Percentiles rank a stretch among this genome's conserved stretches.
These are phyloP conservation scores for Aspergillus leporis DNA, from an alignment of 495 filamentous ascomycete species.

Conservation along the genomic window DNA sequence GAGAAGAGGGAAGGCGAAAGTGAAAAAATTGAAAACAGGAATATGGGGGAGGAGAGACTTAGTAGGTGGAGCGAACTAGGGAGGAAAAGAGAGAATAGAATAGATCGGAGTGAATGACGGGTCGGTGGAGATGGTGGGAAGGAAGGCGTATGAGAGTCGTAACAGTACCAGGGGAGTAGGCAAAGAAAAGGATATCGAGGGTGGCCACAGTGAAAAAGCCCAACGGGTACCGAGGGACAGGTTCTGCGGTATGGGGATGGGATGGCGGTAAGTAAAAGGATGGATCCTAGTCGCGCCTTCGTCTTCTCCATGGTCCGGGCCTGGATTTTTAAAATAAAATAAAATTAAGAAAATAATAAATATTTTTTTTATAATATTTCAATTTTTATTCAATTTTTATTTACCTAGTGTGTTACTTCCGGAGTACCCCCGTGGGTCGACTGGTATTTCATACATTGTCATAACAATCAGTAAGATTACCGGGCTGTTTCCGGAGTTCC, in stretches of 20 bases:
- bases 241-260: constrained; percentile 16
- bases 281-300: constrained; percentile 25
- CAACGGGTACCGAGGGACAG: constrained; percentile 30
- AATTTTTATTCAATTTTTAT: constrained; percentile 16
- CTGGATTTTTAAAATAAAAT: constrained; percentile 11
- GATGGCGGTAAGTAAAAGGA: constrained; percentile 27
- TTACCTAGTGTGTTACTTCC: constrained; percentile 28
- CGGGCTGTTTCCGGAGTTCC: constrained; percentile 30
- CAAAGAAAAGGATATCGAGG: constrained; percentile 21
- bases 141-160: constrained; percentile 26
- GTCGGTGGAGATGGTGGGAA: constrained; percentile 25
- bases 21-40: constrained; percentile 17
- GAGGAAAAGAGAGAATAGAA: constrained; percentile 25
- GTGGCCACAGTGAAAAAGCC: constrained; percentile 25
- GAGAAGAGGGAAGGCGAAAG: constrained; percentile 10
- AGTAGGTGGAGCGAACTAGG: constrained; percentile 26
- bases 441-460: constrained; percentile 29
- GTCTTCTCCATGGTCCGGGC: constrained; percentile 18
- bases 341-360: constrained; percentile 16
- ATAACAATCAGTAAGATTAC: constrained; percentile 27
- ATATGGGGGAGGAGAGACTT: constrained; percentile 26
- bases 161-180: constrained; percentile 33
- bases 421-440: constrained; percentile 31
- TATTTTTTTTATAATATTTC: constrained; percentile 10
- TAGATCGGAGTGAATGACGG: constrained; percentile 19